Percentiles rank a stretch among this genome's conserved stretches.
Evolutionary conservation across 345 rosid genomes (phyloP).

Genomic region (Lenwebbia sp.): DNA sequence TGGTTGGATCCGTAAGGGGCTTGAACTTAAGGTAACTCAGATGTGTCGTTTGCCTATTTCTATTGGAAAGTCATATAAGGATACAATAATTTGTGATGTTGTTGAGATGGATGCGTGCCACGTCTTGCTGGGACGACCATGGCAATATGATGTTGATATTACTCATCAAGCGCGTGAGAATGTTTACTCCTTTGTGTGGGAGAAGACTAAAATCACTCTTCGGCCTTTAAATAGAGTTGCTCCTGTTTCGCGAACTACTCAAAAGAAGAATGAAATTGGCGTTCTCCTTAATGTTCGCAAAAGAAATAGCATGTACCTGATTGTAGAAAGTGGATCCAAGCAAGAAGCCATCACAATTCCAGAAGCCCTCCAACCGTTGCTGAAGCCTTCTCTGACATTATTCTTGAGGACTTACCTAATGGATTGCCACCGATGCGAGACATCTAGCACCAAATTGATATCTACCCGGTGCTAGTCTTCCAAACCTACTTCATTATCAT

Average conservation of each 20-base stretch:
- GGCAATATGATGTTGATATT: not conserved
- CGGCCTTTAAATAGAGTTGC: not conserved
- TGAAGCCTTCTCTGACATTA: not conserved
- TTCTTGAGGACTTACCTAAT: not conserved
- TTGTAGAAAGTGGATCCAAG: not conserved
- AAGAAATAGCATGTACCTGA: not conserved
- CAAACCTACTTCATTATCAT: too few species aligned
- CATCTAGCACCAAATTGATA: too few species aligned
- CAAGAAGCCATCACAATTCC: not conserved
- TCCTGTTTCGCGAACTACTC: too few species aligned
- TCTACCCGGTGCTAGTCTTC: too few species aligned
- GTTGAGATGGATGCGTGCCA: constrained; percentile 5
- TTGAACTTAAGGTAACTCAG: not conserved
- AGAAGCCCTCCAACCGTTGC: not conserved
- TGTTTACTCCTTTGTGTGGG: not conserved
- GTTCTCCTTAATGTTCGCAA: not conserved
- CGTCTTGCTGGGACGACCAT: not conserved
- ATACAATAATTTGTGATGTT: not conserved
- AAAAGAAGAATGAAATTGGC: too few species aligned
- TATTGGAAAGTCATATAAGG: not conserved
- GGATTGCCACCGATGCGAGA: too few species aligned
- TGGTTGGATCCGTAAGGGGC: not conserved
- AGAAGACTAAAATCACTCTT: not conserved
- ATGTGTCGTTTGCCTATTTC: not conserved
- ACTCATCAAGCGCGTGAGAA: not conserved